Base-by-base conservation (phyloP, 345 rosid species). In the Euphorbia lathyris region DNA sequence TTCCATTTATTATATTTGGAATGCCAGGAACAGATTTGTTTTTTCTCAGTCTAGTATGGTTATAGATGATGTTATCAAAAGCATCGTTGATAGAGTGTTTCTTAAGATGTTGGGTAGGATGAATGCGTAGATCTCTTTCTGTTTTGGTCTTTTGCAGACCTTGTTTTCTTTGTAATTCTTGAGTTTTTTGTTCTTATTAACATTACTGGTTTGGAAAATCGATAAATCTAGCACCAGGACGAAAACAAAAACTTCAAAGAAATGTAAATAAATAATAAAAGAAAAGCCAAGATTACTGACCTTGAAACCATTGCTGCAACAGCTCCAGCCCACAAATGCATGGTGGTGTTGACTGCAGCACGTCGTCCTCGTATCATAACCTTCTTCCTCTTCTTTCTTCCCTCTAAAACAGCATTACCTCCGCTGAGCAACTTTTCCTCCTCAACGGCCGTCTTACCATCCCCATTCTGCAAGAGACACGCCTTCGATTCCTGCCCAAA, bases 311-410 rank as follows among this genome's bases (percentile, higher is more conserved):
- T 87, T 52, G 92, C 96, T 4, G 96, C 92, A 76, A 86, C 76
- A 73, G 90, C 96, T 56, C 96, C 96, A 72, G 96, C 83, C 88
- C 96, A 89, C 56, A 90, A 71, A 84, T 90, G 92, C 63, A 87
- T 87, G 1, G 89, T 81, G 7, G 90, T 77, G 48, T 80, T 82
- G 70, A 74, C 43, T 0, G 82, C 83, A 38, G 74, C 85, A 25
- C 68, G 72, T 52, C 66, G 70, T 60, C 81, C 78, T 34, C 79
- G 76, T 29, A 66, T 77, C 67, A 72, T 63, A 61, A 42, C 51
- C 60, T 76, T 74, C 60, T 75, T 74, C 38, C 58, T 69, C 76
- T 76, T 82, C 66, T 68, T 79, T 67, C 47, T 62, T 38, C 36
- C 29, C 42, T 75, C 73, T 12, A 43, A 7, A 20, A 55, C 62